Evolutionary conservation across 2,329 filamentous ascomycete genomes (phyloP).

Genomic region (Aspergillus fructus): DNA sequence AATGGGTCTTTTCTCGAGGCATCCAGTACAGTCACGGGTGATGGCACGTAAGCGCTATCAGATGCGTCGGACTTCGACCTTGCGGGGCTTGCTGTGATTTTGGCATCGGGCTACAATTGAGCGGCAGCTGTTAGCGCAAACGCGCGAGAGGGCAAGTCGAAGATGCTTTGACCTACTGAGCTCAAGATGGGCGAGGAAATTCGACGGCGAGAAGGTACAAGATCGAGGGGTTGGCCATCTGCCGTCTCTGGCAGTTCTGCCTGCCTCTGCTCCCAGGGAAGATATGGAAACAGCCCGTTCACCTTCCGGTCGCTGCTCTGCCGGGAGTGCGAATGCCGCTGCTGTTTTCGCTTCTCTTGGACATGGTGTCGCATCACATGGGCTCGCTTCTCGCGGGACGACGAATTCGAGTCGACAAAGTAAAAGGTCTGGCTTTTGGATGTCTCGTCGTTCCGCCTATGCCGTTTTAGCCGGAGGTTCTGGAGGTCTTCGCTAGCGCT

Average conservation of each 20-base stretch:
- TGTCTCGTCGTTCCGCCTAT: conserved; percentile 26
- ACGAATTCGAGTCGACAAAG: conserved; percentile 42
- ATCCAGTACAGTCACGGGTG: conserved; percentile 28
- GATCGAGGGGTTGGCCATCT: background rate
- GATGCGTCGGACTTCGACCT: conserved; percentile 6
- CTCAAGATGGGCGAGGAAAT: background rate
- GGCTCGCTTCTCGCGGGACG: conserved; percentile 42
- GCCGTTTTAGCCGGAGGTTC: conserved; percentile 23
- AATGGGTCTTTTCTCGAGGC: conserved; percentile 34
- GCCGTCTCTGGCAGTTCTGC: background rate
- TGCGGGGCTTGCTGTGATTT: conserved; percentile 11
- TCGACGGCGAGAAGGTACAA: background rate
- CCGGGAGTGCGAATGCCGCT: conserved; percentile 25
- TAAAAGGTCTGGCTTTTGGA: conserved; percentile 37
- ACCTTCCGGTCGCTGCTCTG: conserved; percentile 15
- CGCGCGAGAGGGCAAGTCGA: background rate
- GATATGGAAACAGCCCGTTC: conserved; percentile 18
- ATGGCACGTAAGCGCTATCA: conserved; percentile 11
- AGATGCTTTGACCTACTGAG: conserved; percentile 2
- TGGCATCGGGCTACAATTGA: background rate
- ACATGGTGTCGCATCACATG: conserved; percentile 48
- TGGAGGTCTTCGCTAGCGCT: conserved; percentile 18
- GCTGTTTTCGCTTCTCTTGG: conserved; percentile 40
- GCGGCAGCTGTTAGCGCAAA: background rate
- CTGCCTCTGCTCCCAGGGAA: conserved; percentile 27